A percentile compares a stretch with the other conserved stretches of the same genome.
Conservation (phyloP, 768 basidiomycete genomes). For the Auricularia sp. region DNA sequence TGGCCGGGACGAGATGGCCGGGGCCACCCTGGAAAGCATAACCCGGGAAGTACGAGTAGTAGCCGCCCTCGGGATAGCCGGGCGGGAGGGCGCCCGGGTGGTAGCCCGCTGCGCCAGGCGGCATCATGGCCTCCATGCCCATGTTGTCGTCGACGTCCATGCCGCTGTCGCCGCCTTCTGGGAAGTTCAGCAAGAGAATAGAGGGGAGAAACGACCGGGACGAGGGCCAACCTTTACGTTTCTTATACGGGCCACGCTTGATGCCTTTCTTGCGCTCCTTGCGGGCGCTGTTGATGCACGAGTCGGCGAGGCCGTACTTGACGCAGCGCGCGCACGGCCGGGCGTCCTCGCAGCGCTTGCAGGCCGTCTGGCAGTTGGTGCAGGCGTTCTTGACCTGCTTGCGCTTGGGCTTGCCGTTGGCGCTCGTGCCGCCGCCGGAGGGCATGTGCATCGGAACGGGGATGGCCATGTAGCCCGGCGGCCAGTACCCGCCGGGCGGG, state of each 20-base stretch:
- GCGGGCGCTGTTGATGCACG: conserved; percentile 49
- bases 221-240: conserved; percentile 28
- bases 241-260: conserved; percentile 45
- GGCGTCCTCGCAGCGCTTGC: conserved; percentile 46
- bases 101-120: background rate
- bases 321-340: conserved; percentile 55
- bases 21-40: background rate
- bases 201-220: background rate
- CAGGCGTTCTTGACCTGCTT: conserved; percentile 56
- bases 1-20: background rate
- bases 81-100: background rate
- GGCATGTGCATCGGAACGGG: conserved; percentile 18
- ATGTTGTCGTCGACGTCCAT: background rate
- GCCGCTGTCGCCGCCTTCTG: background rate
- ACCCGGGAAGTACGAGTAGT: conserved; percentile 4
- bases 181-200: background rate
- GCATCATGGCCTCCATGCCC: background rate
- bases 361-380: conserved; percentile 47
- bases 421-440: conserved; percentile 10
- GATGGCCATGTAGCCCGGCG: conserved; percentile 10
- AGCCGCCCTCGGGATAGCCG: background rate
- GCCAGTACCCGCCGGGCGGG: background rate
- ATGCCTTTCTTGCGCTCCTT: conserved; percentile 57
- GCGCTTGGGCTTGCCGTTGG: conserved; percentile 28
- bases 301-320: conserved; percentile 48